Evolutionary conservation across 306 rosid species (phyloP), one percentile per base, ranked within the genome.

Genomic region (Chamaecrista fasciculata): DNA sequence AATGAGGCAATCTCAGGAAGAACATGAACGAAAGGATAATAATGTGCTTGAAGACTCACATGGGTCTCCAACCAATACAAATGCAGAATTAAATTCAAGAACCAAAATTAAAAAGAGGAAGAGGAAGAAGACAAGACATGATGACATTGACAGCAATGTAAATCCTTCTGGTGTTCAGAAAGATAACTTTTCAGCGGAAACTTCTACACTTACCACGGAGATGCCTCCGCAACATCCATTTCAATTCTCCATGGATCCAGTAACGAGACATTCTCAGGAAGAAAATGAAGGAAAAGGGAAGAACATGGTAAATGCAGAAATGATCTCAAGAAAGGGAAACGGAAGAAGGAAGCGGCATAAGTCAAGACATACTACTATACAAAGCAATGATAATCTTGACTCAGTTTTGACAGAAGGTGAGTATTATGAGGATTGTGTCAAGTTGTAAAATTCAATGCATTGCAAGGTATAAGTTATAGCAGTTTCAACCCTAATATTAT

Each of bases 161-260:
- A 63, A 42, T 40, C 49, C 18, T 61, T 56, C 67, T 56, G 47
- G 36, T 50, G 15, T 19, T 65, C 76, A 73, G 26, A 73, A 56
- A 26, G 72, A 62, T 66, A 39, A 18, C 24, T 70, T 73, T 39
- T 76, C 47, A 28, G 28, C 55, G 36, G 67, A 83, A 66, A 11
- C 39, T 69, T 66, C 48, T 46, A 16, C 47, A 16, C 58, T 60
- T 21, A 76, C 62, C 36, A 21, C 42, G 15, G 72, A 66, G 70
- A 62, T 69, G 55, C 65, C 78, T 49, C 24, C 68, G 2, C 64
- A 64, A 65, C 76, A 62, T 80, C 47, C 65, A n/a, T 68, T 57
- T 50, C 62, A 72, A 68, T 25, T 37, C 62, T 37, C 66, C 60
- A 46, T 43, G 34, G 82, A 79, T 75, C 56, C 48, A 24, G 77